Percentiles rank a stretch among this genome's conserved stretches.
phyloP scores from a whole-genome alignment of 768 basidiomycete genomes.

The Sarcodon aspratus region DNA sequence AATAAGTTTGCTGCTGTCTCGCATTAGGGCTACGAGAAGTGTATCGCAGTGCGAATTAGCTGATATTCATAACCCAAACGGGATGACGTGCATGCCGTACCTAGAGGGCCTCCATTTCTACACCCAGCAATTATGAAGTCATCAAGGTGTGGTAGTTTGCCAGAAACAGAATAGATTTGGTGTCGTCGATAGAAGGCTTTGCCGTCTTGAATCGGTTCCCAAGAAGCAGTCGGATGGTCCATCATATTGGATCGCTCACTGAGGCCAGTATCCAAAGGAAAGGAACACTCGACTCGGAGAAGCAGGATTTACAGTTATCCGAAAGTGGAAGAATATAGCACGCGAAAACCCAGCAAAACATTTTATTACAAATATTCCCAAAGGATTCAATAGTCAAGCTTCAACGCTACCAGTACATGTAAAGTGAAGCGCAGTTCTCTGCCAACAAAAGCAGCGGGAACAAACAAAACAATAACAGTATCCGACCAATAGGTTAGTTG shows the following conservation, averaged over 20 bases:
- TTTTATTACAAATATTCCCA: no score
- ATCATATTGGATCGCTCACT: slow-evolving; percentile 20
- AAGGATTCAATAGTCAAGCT: no score
- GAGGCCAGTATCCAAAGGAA: background rate
- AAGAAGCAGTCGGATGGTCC: slow-evolving; percentile 71
- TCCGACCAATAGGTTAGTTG: background rate
- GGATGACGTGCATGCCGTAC: slow-evolving; percentile 25
- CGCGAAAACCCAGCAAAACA: no score
- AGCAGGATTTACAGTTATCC: no score
- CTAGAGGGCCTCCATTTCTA: slow-evolving; percentile 82
- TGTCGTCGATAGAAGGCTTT: slow-evolving; percentile 82
- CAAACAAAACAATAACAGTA: background rate
- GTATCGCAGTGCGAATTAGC: background rate
- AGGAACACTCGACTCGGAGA: background rate
- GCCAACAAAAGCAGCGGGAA: background rate
- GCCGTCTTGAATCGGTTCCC: slow-evolving; percentile 87
- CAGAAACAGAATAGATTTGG: slow-evolving; percentile 73
- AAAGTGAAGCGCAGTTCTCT: no score
- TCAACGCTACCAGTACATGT: no score
- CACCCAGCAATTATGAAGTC: slow-evolving; percentile 79
- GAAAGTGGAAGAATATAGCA: no score
- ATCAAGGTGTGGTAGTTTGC: slow-evolving; percentile 64
- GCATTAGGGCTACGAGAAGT: slow-evolving; percentile 64
- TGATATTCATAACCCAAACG: background rate
- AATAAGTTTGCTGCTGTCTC: slow-evolving; percentile 73